Evolutionary conservation across 331 rosid genomes (phyloP).

Genomic region (Erythrophleum ivorense): DNA sequence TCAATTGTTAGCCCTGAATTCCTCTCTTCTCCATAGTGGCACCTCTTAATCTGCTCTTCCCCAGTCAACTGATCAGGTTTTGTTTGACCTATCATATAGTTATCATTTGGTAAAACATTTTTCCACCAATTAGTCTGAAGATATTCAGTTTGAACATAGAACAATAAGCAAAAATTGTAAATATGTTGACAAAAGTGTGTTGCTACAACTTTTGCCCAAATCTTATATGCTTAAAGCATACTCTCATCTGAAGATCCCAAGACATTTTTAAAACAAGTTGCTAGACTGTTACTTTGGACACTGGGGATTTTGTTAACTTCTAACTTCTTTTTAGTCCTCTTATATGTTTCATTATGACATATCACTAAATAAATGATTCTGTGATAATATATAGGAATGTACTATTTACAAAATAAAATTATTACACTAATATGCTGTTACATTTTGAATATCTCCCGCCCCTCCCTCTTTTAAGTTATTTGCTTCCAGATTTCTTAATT

Average conservation of each 20-base stretch:
- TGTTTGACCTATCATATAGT: conserved; percentile 6
- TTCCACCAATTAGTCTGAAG: not conserved
- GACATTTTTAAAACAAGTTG: not conserved
- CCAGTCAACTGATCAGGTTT: not conserved
- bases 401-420: not conserved
- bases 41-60: conserved; percentile 1
- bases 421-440: not conserved
- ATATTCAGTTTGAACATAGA: not conserved
- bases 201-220: not conserved
- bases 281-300: not conserved
- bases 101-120: not conserved
- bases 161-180: not conserved
- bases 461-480: not conserved
- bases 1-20: not conserved
- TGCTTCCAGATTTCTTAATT: not conserved
- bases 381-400: not conserved
- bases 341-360: not conserved
- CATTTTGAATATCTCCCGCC: not conserved
- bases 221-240: not conserved
- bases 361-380: not conserved
- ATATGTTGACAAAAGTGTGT: not conserved
- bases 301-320: not conserved
- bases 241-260: not conserved
- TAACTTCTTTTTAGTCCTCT: not conserved
- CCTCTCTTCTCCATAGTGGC: not conserved